phyloP scores from a whole-genome alignment of 2,329 filamentous ascomycete genomes.

The Shiraia sp. region DNA sequence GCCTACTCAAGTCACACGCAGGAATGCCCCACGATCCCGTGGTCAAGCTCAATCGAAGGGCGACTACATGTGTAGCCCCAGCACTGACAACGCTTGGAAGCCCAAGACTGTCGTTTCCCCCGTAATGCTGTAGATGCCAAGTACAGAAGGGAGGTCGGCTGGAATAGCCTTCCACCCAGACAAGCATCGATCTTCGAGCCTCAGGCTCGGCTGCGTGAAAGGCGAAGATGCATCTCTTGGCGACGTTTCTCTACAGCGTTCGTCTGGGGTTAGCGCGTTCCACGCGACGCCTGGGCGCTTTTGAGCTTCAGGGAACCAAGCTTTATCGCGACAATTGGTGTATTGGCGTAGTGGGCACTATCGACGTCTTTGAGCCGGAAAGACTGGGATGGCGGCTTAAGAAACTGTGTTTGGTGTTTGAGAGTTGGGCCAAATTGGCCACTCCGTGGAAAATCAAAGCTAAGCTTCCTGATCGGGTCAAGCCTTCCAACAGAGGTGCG shows the following conservation, averaged over 20 bases:
- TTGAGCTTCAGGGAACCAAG: constrained; percentile 36
- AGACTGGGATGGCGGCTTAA: constrained; percentile 9
- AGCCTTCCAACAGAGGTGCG: constrained; percentile 35
- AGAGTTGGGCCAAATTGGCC: constrained; percentile 20
- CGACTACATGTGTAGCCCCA: constrained; percentile 10
- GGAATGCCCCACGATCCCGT: not conserved
- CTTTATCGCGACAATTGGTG: constrained; percentile 33
- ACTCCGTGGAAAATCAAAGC: constrained; percentile 15
- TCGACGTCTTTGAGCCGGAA: constrained; percentile 23
- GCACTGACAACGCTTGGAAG: constrained; percentile 12
- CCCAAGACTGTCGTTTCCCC: constrained; percentile 18
- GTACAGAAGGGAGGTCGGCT: not conserved
- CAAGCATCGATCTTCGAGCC: constrained; percentile 15
- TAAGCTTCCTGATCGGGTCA: constrained; percentile 19
- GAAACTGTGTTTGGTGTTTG: constrained; percentile 20
- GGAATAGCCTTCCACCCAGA: constrained; percentile 9
- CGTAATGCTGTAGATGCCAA: constrained; percentile 10
- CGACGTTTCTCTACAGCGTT: constrained; percentile 30
- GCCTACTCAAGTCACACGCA: too few relatives aligned
- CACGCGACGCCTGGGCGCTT: constrained; percentile 22
- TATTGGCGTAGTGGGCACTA: constrained; percentile 26
- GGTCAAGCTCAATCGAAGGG: constrained; percentile 10
- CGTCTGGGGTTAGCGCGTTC: constrained; percentile 15
- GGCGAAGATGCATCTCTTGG: constrained; percentile 17
- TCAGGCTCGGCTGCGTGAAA: constrained; percentile 18